Percentiles rank a stretch among this genome's conserved stretches.
phyloP scores from a whole-genome alignment of 116 monocot genomes.

The Posidonia oceanica region DNA sequence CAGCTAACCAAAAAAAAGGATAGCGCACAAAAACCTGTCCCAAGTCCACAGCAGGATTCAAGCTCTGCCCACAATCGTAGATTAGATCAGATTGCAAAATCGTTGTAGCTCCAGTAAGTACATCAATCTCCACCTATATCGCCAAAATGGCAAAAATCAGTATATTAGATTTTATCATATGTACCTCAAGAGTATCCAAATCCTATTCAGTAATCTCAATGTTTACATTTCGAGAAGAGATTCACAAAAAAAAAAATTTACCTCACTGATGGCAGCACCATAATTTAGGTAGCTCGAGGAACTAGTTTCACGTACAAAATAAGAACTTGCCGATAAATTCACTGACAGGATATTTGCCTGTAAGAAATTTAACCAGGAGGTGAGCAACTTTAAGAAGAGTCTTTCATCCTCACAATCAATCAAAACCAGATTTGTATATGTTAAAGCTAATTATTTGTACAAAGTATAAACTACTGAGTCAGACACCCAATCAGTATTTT shows the following conservation, averaged over 20 bases:
- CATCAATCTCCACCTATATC: constrained; percentile 80
- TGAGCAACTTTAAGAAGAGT: too few species aligned
- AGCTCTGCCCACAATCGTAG: constrained; percentile 89
- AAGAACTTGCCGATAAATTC: constrained; percentile 59
- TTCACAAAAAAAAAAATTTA: constrained; percentile 7
- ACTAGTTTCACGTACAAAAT: constrained; percentile 31
- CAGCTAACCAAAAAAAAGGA: too few species aligned
- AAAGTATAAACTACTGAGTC: too few species aligned
- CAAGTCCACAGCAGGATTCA: constrained; percentile 90
- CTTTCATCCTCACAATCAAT: too few species aligned
- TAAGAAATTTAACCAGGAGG: neutral
- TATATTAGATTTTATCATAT: too few species aligned
- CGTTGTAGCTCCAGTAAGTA: constrained; percentile 66
- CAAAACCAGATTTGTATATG: too few species aligned
- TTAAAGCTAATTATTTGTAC: too few species aligned
- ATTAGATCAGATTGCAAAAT: constrained; percentile 68
- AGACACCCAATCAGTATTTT: too few species aligned
- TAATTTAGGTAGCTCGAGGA: constrained; percentile 50
- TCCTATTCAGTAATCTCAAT: too few species aligned
- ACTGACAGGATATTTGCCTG: constrained; percentile 46
- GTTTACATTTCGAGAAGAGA: too few species aligned
- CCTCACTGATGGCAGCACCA: constrained; percentile 86
- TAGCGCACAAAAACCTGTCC: constrained; percentile 50
- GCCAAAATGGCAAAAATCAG: neutral
- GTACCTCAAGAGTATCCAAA: too few species aligned